Evolutionary conservation across 2,329 filamentous ascomycete species (phyloP), one percentile per base, ranked within the genome.

Genomic region (Paracamarosporium sp.): DNA sequence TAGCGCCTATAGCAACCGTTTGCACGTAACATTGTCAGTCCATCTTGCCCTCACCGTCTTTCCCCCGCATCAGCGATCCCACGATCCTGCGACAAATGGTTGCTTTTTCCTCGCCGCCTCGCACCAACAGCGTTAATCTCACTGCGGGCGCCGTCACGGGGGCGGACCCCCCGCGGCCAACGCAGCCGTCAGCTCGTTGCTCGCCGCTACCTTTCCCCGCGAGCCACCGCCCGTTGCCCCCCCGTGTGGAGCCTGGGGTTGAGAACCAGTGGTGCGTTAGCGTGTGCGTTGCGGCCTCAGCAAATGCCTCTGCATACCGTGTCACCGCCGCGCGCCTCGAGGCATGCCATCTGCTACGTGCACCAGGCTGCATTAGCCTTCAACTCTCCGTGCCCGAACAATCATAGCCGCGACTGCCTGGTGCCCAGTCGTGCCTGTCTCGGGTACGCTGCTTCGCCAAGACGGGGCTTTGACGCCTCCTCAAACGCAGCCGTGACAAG

Each of bases 401-500:
- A 20, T 20, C n/a, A 17, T 45, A 24, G n/a, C 36, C 25, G 28
- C 38, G 38, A 9, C 24, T 35, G 30, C 28, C 27, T 40, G n/a
- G 17, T 27, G 3, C 8, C 50, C 59, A 56, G 35, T 7, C 54
- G 48, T 44, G 41, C 30, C 20, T 54, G 56, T 56, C 59, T 51
- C 47, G 55, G 53, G 56, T 38, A 41, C 27, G 7, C 20, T 44
- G 24, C 17, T 28, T 30, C 44, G 56, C 47, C 55, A 59, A 54
- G 28, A 8, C 38, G 31, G 44, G 54, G 43, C 27, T 38, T 52
- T 43, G 52, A 60, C 54, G 11, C 40, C 24, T 43, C 51, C 56
- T 63, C 63, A 63, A 60, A 65, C 63, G 45, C 48, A 36, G 41
- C 46, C 62, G 57, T 50, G 38, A 64, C 62, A 55, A 22, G 38